Base-by-base conservation (phyloP, 257 asterid genomes). In the Haberlea rhodopensis region DNA sequence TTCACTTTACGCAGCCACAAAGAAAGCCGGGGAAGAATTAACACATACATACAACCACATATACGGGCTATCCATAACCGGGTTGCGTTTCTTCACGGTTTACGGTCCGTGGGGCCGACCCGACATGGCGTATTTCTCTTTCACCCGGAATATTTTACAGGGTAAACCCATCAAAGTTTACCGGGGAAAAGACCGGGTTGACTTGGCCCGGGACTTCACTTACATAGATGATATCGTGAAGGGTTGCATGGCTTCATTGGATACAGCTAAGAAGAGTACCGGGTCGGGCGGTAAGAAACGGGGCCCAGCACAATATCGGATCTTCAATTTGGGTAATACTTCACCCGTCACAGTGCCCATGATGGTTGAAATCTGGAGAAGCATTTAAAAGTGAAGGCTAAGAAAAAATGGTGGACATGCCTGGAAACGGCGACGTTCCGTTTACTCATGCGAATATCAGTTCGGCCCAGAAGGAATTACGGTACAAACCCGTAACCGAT, bases 371-470 rank as follows among this genome's bases (percentile, higher is more conserved):
- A 79, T 79, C 15, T 82, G 71, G 87, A 82, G 53, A 79, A 71
- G 73, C 80, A 74, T 27, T 57, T 82, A 75, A 74, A 71, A 23
- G 71, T 66, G 48, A 82, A 82, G 63, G 87, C 87, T 24, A 79
- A 76, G 72, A 82, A 79, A 60, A 79, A 0, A 58, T 64, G 60
- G 26, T 82, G 5, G 81, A 72, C 7, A 82, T 82, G 84, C 87
- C 87, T 0, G 84, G 88, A 62, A 82, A 82, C 76, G 88, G 88
- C 63, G 88, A 82, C 71, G 88, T 82, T 54, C 88, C 88, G 54
- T 82, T 77, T 53, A 82, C 88, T 0, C 88, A 82, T 53, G 85
- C 87, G 52, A 81, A 81, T 46, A 78, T 76, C 1, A 78, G 78
- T 56, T 63, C 61, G 60, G 84, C 87, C 62, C 76, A 53, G 2